Conservation (phyloP, 2,329 filamentous ascomycete genomes). For the Curvularia eragrostidis region DNA sequence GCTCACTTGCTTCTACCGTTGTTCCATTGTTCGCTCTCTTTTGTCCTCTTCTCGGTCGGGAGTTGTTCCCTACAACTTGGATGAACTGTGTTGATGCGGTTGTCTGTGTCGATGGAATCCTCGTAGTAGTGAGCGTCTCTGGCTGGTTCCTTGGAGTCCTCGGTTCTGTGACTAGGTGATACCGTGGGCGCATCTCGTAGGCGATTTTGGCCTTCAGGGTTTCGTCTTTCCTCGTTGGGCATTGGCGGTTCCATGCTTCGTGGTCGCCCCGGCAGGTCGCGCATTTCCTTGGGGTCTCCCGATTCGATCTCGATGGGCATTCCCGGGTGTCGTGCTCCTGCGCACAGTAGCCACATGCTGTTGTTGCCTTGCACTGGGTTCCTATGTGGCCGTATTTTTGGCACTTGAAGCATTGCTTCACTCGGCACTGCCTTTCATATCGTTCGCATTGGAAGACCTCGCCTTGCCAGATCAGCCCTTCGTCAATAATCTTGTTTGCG, state of each 20-base stretch:
- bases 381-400: constrained; percentile 27
- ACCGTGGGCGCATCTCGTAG: no score
- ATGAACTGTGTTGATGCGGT: no score
- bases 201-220: no score
- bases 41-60: no score
- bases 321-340: constrained; percentile 5
- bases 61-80: no score
- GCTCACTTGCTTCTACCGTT: no score
- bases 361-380: constrained; percentile 31
- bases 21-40: no score
- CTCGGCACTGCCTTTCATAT: constrained; percentile 23
- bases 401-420: constrained; percentile 26
- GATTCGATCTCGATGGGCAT: constrained; percentile 13
- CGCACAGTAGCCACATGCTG: constrained; percentile 9
- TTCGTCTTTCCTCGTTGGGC: no score
- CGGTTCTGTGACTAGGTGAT: no score
- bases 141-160: not conserved
- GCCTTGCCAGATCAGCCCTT: constrained; percentile 25
- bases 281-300: constrained; percentile 19
- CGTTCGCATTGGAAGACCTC: constrained; percentile 21
- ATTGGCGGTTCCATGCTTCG: constrained; percentile 20
- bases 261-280: constrained; percentile 20
- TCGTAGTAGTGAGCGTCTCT: no score
- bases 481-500: constrained; percentile 27
- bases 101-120: no score